Base-by-base conservation (phyloP, 1,139 yeast genomes). In the Saccharomyces hybrid region DNA sequence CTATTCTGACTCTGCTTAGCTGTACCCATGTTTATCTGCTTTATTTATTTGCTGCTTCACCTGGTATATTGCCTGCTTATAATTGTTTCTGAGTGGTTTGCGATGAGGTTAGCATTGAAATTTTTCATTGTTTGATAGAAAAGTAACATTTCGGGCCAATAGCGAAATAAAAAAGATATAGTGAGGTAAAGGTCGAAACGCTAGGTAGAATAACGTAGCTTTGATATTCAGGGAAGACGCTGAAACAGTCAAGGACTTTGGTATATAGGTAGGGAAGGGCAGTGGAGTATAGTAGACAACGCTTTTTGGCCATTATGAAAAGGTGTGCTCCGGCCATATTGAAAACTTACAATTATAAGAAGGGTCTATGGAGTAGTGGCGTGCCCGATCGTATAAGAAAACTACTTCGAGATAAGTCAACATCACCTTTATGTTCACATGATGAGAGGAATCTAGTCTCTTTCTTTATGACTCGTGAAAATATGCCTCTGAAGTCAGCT, bases 1-100 rank as follows among this genome's bases (percentile, higher is more conserved):
- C 64, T 53, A 52, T 62, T 59, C 20, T 55, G 42, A 23, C 59
- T 59, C 32, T 63, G 65, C 42, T 62, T 63, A 1, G 57, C 50
- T 1, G 62, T 60, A 23, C 61, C 64, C 66, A 63, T 63, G 6
- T 41, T 26, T 32, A 14, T 28, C 7, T 26, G 14, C 1, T n/a
- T 14, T 2, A 5, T 8, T 30, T 47, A 3, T 2, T 46, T 11
- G 11, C 14, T 16, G 4, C n/a, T 7, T 9, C 14, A n/a, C 31
- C 26, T 31, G 7, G 9, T 28, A 20, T 14, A 30, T 5, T 14
- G 11, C 13, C 42, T 38, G 28, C 6, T n/a, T 25, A 31, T 5
- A 31, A 8, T 6, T 26, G 4, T 30, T n/a, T 44, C 42, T n/a
- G 9, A 13, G 5, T 20, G 23, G 9, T 38, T n/a, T 44, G 56